Evolutionary conservation across 768 basidiomycete species (phyloP), one percentile per base, ranked within the genome.

Genomic region (Cytidiella melzeri): DNA sequence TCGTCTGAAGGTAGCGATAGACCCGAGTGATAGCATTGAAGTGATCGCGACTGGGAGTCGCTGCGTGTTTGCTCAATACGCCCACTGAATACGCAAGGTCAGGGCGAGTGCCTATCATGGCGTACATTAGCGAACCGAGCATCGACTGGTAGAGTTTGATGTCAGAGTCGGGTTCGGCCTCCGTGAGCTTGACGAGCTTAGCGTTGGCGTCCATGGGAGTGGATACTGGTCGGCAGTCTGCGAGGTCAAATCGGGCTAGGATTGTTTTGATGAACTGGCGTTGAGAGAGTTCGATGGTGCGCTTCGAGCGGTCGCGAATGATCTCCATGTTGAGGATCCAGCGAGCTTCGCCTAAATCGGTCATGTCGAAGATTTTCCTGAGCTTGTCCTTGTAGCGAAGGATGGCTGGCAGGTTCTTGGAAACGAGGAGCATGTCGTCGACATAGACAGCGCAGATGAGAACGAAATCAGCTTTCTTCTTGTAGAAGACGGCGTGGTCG

Each of bases 21-120:
- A n/a, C n/a, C 67, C 5, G 57, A 43, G 15, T 67, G 20, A 67
- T 62, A 5, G 67, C 67, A 20, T 62, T 55, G 70, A 68, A 71
- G 54, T 73, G 72, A 0, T n/a, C 27, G 52, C 47, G 45, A 63
- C 64, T 23, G 61, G 59, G n/a, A n/a, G n/a, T n/a, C n/a, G n/a
- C n/a, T n/a, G n/a, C n/a, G n/a, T n/a, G n/a, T n/a, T n/a, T n/a
- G 28, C 44, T 47, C 18, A 67, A 60, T 4, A 50, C 44, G 4
- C 50, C 47, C 5, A 64, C 59, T 19, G 64, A 57, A 49, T 54
- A 62, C 1, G 62, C 46, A 23, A 69, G 63, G 56, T 70, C 69
- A 5, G 67, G 66, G 27, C 62, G 54, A 18, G 64, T 68, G 18
- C 55, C 58, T 9, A 66, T 42, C 20, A 47, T 58, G n/a, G n/a